phyloP scores from a whole-genome alignment of 164 flowering plant genomes.

The Echeveria elegans region DNA sequence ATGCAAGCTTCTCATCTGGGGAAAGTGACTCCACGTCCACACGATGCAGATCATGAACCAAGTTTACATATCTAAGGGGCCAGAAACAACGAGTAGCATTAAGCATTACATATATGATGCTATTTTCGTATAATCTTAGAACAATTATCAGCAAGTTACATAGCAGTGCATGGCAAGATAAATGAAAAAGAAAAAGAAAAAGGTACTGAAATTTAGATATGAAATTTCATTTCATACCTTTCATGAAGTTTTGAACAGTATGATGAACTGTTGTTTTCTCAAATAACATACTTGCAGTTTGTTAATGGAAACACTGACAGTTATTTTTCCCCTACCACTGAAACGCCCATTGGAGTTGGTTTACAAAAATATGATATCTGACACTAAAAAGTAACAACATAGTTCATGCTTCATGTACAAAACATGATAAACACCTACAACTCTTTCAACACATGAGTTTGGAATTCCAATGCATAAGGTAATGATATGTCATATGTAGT shows the following conservation, averaged over 20 bases:
- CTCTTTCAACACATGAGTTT: no score
- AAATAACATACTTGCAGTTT: background rate
- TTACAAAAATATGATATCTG: no score
- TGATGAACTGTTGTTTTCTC: background rate
- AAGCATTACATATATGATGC: no score
- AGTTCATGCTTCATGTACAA: background rate
- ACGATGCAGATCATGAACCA: conserved; percentile 71
- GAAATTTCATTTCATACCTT: background rate
- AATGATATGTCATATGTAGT: no score
- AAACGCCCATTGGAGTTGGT: no score
- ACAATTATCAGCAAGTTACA: background rate
- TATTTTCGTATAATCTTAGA: background rate
- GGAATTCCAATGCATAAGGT: no score
- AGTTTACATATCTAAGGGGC: conserved; percentile 57
- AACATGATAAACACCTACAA: no score
- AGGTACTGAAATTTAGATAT: background rate
- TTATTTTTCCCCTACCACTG: no score
- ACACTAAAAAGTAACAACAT: background rate
- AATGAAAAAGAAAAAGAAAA: no score
- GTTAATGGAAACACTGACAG: background rate
- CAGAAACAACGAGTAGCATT: background rate
- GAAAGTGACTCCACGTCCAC: conserved; percentile 45
- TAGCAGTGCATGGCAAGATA: no score
- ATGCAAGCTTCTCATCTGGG: conserved; percentile 54
- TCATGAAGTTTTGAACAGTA: background rate